A percentile compares a stretch with the other conserved stretches of the same genome.
These are phyloP conservation scores for Cutaneotrichosporon dermatis DNA, from an alignment of 1,284 basidiomycete species.

Conservation along the genomic window DNA sequence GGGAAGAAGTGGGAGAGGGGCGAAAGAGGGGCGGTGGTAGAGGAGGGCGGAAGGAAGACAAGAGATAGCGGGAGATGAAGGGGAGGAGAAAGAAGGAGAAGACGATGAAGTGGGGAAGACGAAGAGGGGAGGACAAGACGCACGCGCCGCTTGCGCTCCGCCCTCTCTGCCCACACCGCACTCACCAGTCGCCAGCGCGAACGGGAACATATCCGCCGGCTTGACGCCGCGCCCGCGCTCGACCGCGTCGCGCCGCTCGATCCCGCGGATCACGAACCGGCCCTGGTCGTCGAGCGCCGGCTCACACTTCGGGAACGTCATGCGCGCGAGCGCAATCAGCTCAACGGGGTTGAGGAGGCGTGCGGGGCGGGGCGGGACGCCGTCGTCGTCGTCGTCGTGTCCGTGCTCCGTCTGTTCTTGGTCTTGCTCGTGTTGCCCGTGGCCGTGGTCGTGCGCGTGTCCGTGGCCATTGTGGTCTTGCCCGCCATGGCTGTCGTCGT, in stretches of 20 bases:
- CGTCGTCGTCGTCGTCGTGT: not conserved
- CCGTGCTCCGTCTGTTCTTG: no score
- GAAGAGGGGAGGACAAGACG: not conserved
- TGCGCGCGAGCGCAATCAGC: conserved; percentile 37
- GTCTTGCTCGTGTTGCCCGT: no score
- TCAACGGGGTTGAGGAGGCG: conserved; percentile 42
- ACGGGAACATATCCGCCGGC: conserved; percentile 40
- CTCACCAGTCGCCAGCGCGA: conserved; percentile 28
- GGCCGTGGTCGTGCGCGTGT: no score
- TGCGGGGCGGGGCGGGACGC: conserved; percentile 6
- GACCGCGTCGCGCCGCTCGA: conserved; percentile 35
- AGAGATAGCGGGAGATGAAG: no score
- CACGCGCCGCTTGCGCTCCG: not conserved
- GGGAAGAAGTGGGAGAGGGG: no score
- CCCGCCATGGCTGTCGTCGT: not conserved
- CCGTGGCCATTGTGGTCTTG: not conserved
- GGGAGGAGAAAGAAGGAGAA: no score
- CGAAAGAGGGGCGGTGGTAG: no score
- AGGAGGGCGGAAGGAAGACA: no score
- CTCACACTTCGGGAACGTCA: conserved; percentile 42
- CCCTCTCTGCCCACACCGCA: not conserved
- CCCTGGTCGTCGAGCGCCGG: conserved; percentile 35
- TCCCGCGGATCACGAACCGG: conserved; percentile 37
- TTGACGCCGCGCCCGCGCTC: conserved; percentile 23
- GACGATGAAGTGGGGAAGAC: not conserved